Conservation (phyloP, 441 rosid genomes). For the Pelargonium australe region DNA sequence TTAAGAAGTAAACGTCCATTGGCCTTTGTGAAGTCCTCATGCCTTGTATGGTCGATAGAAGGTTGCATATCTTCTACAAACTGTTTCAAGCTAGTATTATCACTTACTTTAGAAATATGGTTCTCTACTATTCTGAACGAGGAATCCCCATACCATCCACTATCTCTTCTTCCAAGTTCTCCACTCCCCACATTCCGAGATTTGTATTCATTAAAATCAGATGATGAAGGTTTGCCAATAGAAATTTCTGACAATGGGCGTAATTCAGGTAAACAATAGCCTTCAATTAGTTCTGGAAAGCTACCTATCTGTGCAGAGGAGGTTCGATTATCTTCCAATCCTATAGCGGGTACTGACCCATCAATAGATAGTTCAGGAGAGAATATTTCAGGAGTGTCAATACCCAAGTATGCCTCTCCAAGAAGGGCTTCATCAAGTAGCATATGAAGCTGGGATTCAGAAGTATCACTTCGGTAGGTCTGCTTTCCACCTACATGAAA, state of each 20-base stretch:
- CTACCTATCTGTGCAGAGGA: constrained; percentile 42
- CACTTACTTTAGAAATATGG: constrained; percentile 69
- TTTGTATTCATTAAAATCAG: constrained; percentile 8
- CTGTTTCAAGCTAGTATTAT: constrained; percentile 33
- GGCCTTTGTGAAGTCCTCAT: constrained; percentile 41
- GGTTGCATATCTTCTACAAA: constrained; percentile 40
- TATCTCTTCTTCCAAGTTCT: constrained; percentile 47
- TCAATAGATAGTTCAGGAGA: constrained; percentile 33
- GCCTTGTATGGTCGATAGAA: constrained; percentile 25
- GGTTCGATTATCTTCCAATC: constrained; percentile 47
- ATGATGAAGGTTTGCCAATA: constrained; percentile 35
- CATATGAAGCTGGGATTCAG: constrained; percentile 33
- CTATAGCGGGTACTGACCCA: constrained; percentile 35
- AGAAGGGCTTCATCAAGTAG: constrained; percentile 37
- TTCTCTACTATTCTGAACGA: constrained; percentile 62
- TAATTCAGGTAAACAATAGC: constrained; percentile 66
- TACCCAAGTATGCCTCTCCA: constrained; percentile 35
- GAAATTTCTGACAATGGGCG: constrained; percentile 53
- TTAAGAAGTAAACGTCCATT: constrained; percentile 54
- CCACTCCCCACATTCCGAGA: constrained; percentile 30
- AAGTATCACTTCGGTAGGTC: constrained; percentile 33
- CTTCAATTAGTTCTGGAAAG: constrained; percentile 75
- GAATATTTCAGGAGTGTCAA: constrained; percentile 36
- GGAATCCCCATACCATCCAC: constrained; percentile 79
- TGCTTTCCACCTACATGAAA: constrained; percentile 48